Evolutionary conservation across 129 eudicot species (phyloP).

Genomic region (Lactuca saligna): DNA sequence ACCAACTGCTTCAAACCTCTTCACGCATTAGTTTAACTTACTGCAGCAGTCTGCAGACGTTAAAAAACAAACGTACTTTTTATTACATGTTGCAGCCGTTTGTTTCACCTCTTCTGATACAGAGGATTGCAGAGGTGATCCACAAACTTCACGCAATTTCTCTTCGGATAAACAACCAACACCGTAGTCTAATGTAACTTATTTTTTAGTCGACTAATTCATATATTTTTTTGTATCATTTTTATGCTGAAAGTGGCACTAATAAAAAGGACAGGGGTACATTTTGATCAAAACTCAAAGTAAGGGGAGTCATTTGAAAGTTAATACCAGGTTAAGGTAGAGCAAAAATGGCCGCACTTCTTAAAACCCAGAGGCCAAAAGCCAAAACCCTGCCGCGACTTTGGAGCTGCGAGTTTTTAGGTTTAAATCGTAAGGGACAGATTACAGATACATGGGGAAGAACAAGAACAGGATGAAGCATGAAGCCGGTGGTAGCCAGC

Average conservation of each 20-base stretch:
- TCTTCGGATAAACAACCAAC: too few species aligned
- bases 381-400: slow-evolving; percentile 32
- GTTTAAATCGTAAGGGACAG: not conserved
- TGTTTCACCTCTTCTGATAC: too few species aligned
- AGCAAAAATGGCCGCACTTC: slow-evolving; percentile 9
- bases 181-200: too few species aligned
- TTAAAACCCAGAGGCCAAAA: slow-evolving; percentile 25
- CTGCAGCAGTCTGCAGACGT: too few species aligned
- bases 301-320: not conserved
- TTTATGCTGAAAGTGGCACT: not conserved
- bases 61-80: too few species aligned
- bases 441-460: slow-evolving; percentile 51
- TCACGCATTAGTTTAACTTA: too few species aligned
- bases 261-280: not conserved
- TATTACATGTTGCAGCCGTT: too few species aligned
- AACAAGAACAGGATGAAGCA: slow-evolving; percentile 48
- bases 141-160: too few species aligned
- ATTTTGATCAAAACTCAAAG: not conserved
- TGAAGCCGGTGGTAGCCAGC: slow-evolving; percentile 43
- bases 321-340: not conserved
- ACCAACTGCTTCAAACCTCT: too few species aligned
- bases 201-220: not conserved
- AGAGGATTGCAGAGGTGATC: too few species aligned
- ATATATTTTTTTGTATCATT: too few species aligned
- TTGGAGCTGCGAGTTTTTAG: not conserved